Base-by-base conservation (phyloP, 78 protist genomes). In the Parvularia atlantis region DNA sequence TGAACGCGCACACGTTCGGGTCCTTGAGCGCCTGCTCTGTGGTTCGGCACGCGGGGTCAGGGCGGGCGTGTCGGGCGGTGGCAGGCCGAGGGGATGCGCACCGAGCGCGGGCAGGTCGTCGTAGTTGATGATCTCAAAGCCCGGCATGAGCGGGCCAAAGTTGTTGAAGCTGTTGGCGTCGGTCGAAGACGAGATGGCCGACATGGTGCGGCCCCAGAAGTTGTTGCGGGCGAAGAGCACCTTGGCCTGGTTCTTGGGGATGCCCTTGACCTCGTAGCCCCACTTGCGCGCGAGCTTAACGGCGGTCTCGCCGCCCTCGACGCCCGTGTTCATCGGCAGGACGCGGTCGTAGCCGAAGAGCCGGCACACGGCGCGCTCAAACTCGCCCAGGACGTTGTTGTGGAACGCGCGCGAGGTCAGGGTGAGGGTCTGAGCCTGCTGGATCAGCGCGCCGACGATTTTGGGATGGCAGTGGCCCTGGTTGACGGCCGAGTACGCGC, bases 251-350 rank as follows among this genome's bases (percentile, higher is more conserved):
- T 86, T 66, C 30, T 68, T 66, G 17, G 92, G 85, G 30, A 96
- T 77, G 9, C 80, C 76, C 75, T 94, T 94, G 44, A 60, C 66
- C 11, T 22, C 81, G 78, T 91, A 85, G 43, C 87, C 96, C 98
- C 98, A 95, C 65, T 78, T 70, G 50, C 99, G 90, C 16, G 96
- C 93, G 11, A 92, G 65, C 84, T 97, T 97, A 73, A 89, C 30
- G 24, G 95, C 95, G 11, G 98, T 82, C 83, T 97, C 99, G 39
- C 71, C 69, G 31, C 37, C 67, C 58, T 69, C 61, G 36, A 69
- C 61, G 14, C 99, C 99, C 1, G 96, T 83, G 84, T 93, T 94
- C 95, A 89, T 92, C 52, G 99, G 99, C 33, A 96, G 76, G 14
- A 96, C 82, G 70, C 63, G 69, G 56, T 92, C 96, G 68, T 84